phyloP scores from a whole-genome alignment of 768 basidiomycete species.

The Rhodotorula paludigena region DNA sequence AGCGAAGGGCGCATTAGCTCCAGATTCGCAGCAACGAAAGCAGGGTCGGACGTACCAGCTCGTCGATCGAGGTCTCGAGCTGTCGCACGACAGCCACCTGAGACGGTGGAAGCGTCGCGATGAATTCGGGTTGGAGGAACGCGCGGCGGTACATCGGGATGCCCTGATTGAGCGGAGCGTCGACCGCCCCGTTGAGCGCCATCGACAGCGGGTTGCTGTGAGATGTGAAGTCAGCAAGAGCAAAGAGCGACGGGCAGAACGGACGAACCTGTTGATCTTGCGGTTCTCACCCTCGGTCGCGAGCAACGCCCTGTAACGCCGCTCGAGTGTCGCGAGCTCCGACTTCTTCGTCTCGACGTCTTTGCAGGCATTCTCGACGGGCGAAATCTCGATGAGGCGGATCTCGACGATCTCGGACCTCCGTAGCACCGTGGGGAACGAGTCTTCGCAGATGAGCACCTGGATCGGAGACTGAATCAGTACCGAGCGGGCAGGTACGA shows the following conservation, averaged over 20 bases:
- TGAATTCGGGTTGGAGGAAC: conserved; percentile 69
- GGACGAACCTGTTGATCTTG: conserved; percentile 26
- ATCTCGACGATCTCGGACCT: conserved; percentile 76
- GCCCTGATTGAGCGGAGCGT: conserved; percentile 71
- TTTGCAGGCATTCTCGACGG: conserved; percentile 72
- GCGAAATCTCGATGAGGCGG: conserved; percentile 71
- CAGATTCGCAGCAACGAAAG: neutral
- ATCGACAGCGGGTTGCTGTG: conserved; percentile 73
- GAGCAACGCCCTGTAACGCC: conserved; percentile 69
- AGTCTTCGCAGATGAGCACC: conserved; percentile 70
- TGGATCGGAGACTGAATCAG: too few species aligned
- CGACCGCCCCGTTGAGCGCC: conserved; percentile 79
- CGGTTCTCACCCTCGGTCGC: conserved; percentile 57
- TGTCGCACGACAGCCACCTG: conserved; percentile 66
- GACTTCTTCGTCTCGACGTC: conserved; percentile 76
- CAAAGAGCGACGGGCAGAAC: neutral
- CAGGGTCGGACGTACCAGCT: conserved; percentile 58
- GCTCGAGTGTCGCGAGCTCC: conserved; percentile 64
- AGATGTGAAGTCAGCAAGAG: conserved; percentile 32
- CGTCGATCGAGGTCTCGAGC: conserved; percentile 68
- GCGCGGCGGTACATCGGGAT: conserved; percentile 68
- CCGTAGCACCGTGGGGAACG: conserved; percentile 83
- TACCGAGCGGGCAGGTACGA: too few species aligned
- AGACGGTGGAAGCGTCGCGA: conserved; percentile 60
- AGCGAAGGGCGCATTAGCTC: conserved; percentile 41